Evolutionary conservation across 164 flowering plant genomes (phyloP).

Genomic region (Litsea cubeba): DNA sequence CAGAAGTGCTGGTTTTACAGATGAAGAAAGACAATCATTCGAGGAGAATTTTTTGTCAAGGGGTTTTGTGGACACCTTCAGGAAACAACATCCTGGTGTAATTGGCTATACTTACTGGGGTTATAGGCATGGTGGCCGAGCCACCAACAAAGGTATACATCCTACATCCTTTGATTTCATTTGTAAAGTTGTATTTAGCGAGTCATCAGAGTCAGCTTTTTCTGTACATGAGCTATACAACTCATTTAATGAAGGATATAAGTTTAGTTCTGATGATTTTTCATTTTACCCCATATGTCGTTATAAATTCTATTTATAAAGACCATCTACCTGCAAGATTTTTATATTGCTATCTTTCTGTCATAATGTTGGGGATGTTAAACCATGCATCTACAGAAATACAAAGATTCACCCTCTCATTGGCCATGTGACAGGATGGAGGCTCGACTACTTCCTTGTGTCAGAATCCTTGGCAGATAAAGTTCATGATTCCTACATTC

Average conservation of each 20-base stretch:
- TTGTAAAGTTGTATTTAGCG: not conserved
- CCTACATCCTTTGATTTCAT: not conserved
- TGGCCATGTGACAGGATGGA: conserved; percentile 64
- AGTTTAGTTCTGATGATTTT: not conserved
- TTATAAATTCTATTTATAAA: no score
- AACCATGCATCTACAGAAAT: not conserved
- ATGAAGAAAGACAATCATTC: conserved; percentile 88
- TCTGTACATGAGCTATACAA: no score
- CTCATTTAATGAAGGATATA: not conserved
- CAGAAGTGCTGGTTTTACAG: conserved; percentile 95
- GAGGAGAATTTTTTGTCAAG: conserved; percentile 56
- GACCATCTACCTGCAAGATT: not conserved
- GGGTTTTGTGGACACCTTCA: conserved; percentile 90
- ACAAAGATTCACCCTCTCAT: not conserved
- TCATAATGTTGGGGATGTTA: not conserved
- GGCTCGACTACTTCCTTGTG: conserved; percentile 90
- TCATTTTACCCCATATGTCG: not conserved
- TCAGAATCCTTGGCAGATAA: conserved; percentile 74
- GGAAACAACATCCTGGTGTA: conserved; percentile 82
- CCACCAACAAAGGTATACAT: conserved; percentile 62
- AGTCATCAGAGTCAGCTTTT: not conserved
- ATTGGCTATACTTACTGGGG: conserved; percentile 99
- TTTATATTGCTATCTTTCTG: not conserved
- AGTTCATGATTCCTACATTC: conserved; percentile 92
- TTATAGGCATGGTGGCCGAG: conserved; percentile 76